Base-by-base conservation (phyloP, 306 rosid genomes). In the Trichosanthes truncata region DNA sequence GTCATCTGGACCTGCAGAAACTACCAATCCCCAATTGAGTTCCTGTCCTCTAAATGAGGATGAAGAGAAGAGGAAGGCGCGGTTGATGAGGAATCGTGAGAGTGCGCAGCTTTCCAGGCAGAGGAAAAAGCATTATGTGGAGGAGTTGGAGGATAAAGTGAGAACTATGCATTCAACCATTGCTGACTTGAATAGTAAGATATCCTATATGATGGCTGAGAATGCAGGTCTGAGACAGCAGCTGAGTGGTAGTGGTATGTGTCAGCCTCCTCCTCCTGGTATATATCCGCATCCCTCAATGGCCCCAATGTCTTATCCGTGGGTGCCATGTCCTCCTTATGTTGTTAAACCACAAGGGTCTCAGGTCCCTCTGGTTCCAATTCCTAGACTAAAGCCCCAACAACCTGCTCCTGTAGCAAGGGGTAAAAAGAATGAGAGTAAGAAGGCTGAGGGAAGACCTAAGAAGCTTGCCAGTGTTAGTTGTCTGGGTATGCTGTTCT, bases 21-120 rank as follows among this genome's bases (percentile, higher is more conserved):
- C 17, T 51, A 77, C 71, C 57, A 29, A 38, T 13, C 81, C 81
- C n/a, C 73, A 68, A 6, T 78, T 77, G 59, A 85, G 7, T 76
- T 49, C 69, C 26, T 25, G 51, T 82, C 75, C 41, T 13, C 29
- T 13, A 71, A 66, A 83, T 26, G 96, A 82, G 0, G 97, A 87
- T 2, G 97, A 89, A 0, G 96, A 88, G 3, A 96, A 86, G 84
- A 88, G 77, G 89, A 91, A 89, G 86, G 89, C 93, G 1, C 85
- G 98, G 87, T 71, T 96, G 90, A 88, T 91, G 87, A 87, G 98
- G 89, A 96, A 96, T 80, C 84, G 99, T 71, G 99, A 96, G 84
- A 96, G 99, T 80, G 99, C 99, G 9, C 99, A 91, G 82, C 94
- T 96, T 76, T 96, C 99, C 8, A 93, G 99, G 87, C 98, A 90